Base-by-base conservation (phyloP, 2,329 filamentous ascomycete genomes). In the Zymoseptoria pseudotritici region DNA sequence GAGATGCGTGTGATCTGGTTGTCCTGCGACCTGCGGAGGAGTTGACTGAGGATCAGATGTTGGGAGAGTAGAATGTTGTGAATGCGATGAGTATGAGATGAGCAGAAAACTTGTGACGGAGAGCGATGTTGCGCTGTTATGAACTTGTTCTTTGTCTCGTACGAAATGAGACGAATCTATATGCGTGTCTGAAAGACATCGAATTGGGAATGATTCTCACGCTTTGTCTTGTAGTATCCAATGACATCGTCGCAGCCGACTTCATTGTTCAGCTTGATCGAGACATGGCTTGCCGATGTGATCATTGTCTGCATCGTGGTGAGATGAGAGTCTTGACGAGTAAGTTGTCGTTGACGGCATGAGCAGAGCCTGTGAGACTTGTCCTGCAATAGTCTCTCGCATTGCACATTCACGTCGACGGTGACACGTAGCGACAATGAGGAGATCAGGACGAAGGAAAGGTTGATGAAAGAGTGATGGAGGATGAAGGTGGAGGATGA, bases 11-110 rank as follows among this genome's bases (percentile, higher is more conserved):
- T 17, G 36, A 17, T n/a, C 13, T 17, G 4, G 17, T 1, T n/a
- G 22, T 61, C 64, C 61, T 63, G 61, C 62, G 63, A 26, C 63
- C 62, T 58, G 63, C 65, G 63, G 55, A 63, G 61, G 61, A 57
- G 42, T 24, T 29, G 26, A 53, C 20, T 51, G n/a, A 42, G 17
- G 36, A 58, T 46, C 54, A 4, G 26, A 4, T 53, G 56, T 24
- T 31, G 7, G 49, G 4, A 29, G 9, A 3, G 10, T n/a, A 10
- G 54, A 53, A 19, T 21, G 20, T 22, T 21, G 53, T 17, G 46
- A 49, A 58, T 24, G 56, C 50, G 56, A 22, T 49, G 19, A 42
- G 58, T 50, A 22, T 49, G 19, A 42, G 58, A 57, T 57, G 51
- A 42, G 9, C 13, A 11, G n/a, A 42, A 1, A 21, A 29, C n/a